A percentile compares a stretch with the other conserved stretches of the same genome.
phyloP scores from a whole-genome alignment of 805 yeast species.

The Brettanomyces sp. region DNA sequence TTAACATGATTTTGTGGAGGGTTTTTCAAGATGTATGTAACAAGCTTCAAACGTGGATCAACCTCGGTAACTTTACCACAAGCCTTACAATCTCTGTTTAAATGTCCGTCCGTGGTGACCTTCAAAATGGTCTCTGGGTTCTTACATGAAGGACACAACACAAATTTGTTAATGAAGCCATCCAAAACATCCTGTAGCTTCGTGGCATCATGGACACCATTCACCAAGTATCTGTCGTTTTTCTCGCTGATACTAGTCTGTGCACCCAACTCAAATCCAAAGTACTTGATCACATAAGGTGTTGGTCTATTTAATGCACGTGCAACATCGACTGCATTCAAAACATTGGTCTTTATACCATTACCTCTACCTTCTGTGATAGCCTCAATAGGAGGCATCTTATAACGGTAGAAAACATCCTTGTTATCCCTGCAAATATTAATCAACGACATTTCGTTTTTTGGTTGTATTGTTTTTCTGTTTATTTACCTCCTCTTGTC shows the following conservation, averaged over 20 bases:
- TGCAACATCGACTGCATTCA: slow-evolving; percentile 87
- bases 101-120: slow-evolving; percentile 61
- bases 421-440: slow-evolving; percentile 95
- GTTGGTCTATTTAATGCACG: slow-evolving; percentile 92
- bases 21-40: slow-evolving; percentile 82
- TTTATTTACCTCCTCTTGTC: no score
- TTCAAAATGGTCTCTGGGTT: slow-evolving; percentile 95
- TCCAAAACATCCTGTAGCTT: slow-evolving; percentile 91
- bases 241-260: slow-evolving; percentile 77
- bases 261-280: slow-evolving; percentile 96
- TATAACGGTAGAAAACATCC: slow-evolving; percentile 98
- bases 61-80: slow-evolving; percentile 86
- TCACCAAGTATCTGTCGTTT: slow-evolving; percentile 81
- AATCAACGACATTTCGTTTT: slow-evolving; percentile 63
- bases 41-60: slow-evolving; percentile 78
- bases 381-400: slow-evolving; percentile 96
- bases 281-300: slow-evolving; percentile 82
- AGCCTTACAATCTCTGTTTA: slow-evolving; percentile 93
- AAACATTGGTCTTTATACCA: slow-evolving; percentile 94
- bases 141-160: slow-evolving; percentile 88
- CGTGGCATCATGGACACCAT: slow-evolving; percentile 86
- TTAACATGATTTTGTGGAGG: slow-evolving; percentile 64
- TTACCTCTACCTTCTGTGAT: slow-evolving; percentile 98
- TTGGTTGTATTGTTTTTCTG: no score
- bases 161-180: slow-evolving; percentile 88